phyloP scores from a whole-genome alignment of 164 flowering plant species.

The Magnolia sinica region DNA sequence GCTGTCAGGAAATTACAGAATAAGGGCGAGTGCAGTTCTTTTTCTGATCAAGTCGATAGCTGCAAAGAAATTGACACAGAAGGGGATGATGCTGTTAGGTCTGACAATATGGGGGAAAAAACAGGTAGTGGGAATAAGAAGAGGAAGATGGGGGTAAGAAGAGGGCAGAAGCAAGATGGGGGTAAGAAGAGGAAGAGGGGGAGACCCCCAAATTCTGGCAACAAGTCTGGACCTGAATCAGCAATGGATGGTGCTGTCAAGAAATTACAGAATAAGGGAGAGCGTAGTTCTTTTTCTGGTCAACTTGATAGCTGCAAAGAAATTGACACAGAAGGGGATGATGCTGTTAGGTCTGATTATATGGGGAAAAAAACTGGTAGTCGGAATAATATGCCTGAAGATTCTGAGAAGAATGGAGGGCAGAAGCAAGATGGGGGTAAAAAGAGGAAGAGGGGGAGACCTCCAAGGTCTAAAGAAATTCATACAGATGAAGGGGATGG shows the following conservation, averaged over 20 bases:
- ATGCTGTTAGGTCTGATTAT: not conserved
- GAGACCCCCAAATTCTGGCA: not conserved
- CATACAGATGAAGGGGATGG: not conserved
- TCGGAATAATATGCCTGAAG: not conserved
- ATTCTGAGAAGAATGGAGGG: not conserved
- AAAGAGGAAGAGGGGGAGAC: constrained; percentile 1
- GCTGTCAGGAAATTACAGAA: not conserved
- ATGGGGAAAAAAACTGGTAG: not conserved
- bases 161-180: not conserved
- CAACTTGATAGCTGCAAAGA: not conserved
- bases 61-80: not conserved
- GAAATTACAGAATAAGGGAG: not conserved
- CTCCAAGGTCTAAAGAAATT: not conserved
- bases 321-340: not conserved
- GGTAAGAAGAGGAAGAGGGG: not conserved
- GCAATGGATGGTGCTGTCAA: not conserved
- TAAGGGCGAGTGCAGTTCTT: not conserved
- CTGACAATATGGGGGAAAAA: not conserved
- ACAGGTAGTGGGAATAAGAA: not conserved
- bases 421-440: not conserved
- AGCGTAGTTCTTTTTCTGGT: not conserved
- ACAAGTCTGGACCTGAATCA: not conserved
- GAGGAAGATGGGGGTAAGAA: not conserved
- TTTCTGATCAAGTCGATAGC: not conserved
- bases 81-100: not conserved